Evolutionary conservation across 305 asterid species (phyloP), one percentile per base, ranked within the genome.

Genomic region (Fraxinus greggii): DNA sequence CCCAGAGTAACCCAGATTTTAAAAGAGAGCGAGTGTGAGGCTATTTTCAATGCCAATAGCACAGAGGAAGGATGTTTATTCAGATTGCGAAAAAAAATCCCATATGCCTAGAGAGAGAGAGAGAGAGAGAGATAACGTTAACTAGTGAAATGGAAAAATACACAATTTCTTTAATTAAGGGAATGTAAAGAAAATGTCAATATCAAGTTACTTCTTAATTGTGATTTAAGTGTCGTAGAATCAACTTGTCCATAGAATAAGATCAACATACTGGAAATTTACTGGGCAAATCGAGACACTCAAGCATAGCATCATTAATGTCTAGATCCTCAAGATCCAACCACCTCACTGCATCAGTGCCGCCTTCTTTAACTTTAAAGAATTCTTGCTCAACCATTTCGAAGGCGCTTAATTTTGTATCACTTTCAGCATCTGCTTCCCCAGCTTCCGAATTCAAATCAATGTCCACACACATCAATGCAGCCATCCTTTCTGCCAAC

Each of bases 291-390:
- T 94, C 97, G 63, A 94, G 97, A 82, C 94, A 92, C 59, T 85
- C 83, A 12, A 94, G 94, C 88, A 84, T 72, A 70, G 81, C 83
- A 84, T 94, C 99, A 78, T 93, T 95, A 51, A 96, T 90, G 72
- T 88, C 95, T 77, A 91, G 94, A 82, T 90, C 98, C 84, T 96
- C 99, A 63, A 94, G 95, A 87, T 96, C 99, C 95, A 94, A 91
- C 99, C 99, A 96, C 90, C 87, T 88, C 77, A 90, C 89, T 63
- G 91, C 84, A 84, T 84, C 87, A 82, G 24, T 17, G 13, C 92
- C 91, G 17, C 84, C 92, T 79, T 89, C 91, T 81, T 88, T 91
- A 42, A 85, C 89, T 88, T 81, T 86, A 83, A 83, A 67, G 61
- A 89, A 72, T 83, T 96, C 95, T 80, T 90, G 88, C 88, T 93